These are phyloP conservation scores for Caryopteris hybrid DNA, from an alignment of 305 asterid species.

Conservation along the genomic window DNA sequence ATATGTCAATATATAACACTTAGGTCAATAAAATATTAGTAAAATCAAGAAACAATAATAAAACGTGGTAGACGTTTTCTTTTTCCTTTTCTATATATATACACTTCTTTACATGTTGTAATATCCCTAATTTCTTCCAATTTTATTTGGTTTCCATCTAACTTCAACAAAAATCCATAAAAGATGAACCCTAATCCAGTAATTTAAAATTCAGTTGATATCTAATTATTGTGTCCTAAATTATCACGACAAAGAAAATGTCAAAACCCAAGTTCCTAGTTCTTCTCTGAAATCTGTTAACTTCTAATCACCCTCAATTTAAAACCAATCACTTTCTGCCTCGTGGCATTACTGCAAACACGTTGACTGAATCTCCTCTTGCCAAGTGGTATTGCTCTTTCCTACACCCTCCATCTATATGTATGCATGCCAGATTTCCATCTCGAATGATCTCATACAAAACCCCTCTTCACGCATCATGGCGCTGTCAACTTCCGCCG, in stretches of 20 bases:
- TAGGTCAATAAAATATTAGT: too few species aligned
- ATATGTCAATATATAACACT: too few species aligned
- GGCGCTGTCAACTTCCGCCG: neutral
- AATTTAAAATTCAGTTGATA: too few species aligned
- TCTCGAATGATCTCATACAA: neutral
- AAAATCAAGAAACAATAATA: too few species aligned
- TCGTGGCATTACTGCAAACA: slow-evolving; percentile 10
- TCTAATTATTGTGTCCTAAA: too few species aligned
- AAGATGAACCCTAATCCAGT: too few species aligned
- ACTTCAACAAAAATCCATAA: too few species aligned
- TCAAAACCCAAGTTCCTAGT: neutral
- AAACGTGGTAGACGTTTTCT: too few species aligned
- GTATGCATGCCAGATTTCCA: neutral
- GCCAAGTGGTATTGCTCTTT: neutral
- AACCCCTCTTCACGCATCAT: slow-evolving; percentile 13
- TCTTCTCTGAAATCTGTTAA: neutral
- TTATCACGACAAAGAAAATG: neutral
- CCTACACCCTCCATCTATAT: neutral
- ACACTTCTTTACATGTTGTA: too few species aligned
- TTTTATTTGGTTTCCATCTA: too few species aligned
- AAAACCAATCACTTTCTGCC: neutral
- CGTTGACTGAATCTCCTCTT: neutral
- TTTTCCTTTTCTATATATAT: too few species aligned
- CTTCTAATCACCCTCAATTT: neutral
- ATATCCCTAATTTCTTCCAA: too few species aligned